Evolutionary conservation across 164 flowering plant genomes (phyloP).

Genomic region (grape (Vitis vinifera)): DNA sequence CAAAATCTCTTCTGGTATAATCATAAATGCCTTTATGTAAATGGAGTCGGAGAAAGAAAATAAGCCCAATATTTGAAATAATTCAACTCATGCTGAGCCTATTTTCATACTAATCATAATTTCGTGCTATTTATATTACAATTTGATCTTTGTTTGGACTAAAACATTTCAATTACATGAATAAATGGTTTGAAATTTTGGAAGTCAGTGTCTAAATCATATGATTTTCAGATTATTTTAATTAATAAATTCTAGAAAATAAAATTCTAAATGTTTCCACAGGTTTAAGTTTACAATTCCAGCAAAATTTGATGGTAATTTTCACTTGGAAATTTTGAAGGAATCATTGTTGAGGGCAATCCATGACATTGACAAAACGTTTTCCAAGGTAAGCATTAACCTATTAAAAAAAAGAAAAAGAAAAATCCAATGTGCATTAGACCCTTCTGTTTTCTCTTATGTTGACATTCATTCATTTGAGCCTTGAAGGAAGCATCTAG

Average conservation of each 20-base stretch:
- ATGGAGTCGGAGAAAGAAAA: no score
- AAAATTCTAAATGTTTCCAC: conserved; percentile 10
- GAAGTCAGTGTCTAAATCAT: background rate
- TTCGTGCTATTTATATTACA: no score
- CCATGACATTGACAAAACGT: conserved; percentile 79
- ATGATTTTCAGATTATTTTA: conserved; percentile 2
- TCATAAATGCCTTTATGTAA: no score
- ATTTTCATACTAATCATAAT: no score
- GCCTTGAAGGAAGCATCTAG: conserved; percentile 77
- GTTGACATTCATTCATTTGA: conserved; percentile 21
- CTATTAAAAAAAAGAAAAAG: no score
- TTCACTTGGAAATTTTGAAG: conserved; percentile 81
- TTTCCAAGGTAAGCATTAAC: conserved; percentile 59
- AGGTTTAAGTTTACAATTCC: conserved; percentile 54
- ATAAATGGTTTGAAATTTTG: background rate
- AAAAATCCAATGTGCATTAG: background rate
- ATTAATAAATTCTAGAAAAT: background rate
- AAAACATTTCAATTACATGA: no score
- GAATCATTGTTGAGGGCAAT: conserved; percentile 89
- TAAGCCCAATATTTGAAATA: no score
- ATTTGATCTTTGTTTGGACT: no score
- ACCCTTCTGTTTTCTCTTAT: conserved; percentile 4
- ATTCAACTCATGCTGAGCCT: no score
- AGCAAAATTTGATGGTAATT: conserved; percentile 51
- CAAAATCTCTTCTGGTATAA: no score